phyloP scores from a whole-genome alignment of 352 stramenopile species.

The Phytophthora tubulina region DNA sequence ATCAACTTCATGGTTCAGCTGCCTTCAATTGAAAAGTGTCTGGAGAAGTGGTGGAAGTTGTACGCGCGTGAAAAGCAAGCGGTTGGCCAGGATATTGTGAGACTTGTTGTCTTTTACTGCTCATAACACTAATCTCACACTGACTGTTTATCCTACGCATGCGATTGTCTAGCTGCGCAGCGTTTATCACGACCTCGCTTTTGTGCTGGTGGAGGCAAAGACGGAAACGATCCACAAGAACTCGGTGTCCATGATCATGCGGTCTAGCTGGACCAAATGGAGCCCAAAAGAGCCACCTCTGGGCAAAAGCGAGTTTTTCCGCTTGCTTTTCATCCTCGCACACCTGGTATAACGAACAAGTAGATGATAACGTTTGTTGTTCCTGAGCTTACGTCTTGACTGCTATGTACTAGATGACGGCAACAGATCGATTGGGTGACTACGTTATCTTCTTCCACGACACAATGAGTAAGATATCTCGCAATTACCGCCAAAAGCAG shows the following conservation, averaged over 20 bases:
- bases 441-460: conserved; percentile 85
- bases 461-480: conserved; percentile 65
- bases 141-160: not conserved
- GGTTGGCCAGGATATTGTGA: conserved; percentile 67
- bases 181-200: conserved; percentile 78
- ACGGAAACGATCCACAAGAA: conserved; percentile 85
- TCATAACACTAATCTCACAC: not conserved
- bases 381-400: conserved; percentile 4
- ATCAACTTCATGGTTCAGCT: conserved; percentile 89
- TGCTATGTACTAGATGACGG: conserved; percentile 62
- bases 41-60: conserved; percentile 70
- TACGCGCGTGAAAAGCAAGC: conserved; percentile 52
- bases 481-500: conserved; percentile 60
- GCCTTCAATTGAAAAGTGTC: conserved; percentile 83
- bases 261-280: conserved; percentile 77
- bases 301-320: conserved; percentile 65
- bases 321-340: conserved; percentile 75
- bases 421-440: conserved; percentile 68
- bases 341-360: conserved; percentile 60
- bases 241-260: conserved; percentile 81
- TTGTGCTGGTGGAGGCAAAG: conserved; percentile 79
- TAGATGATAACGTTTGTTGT: not conserved
- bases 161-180: conserved; percentile 51
- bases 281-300: conserved; percentile 64
- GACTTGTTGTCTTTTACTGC: not conserved